Conservation (phyloP, 306 rosid genomes). For the Pueraria montana region DNA sequence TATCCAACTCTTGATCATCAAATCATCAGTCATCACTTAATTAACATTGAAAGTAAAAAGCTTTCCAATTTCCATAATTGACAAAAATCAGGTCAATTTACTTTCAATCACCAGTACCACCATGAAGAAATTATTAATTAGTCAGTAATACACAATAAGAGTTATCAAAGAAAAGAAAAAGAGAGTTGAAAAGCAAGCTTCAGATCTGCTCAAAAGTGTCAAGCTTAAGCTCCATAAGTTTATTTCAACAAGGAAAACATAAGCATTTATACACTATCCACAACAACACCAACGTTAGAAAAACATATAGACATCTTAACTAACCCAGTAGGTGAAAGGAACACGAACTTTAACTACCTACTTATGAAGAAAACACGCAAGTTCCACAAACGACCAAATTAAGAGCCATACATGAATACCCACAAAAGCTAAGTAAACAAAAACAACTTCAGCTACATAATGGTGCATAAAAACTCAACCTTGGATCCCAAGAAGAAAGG, state of each 20-base stretch:
- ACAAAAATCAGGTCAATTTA: constrained; percentile 27
- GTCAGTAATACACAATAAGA: neutral
- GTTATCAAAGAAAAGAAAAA: neutral
- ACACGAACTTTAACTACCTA: constrained; percentile 20
- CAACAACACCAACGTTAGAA: neutral
- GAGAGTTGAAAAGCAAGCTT: neutral
- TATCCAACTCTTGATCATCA: constrained; percentile 31
- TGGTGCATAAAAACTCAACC: constrained; percentile 3
- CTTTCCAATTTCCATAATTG: constrained; percentile 26
- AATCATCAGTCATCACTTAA: constrained; percentile 3
- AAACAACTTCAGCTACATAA: constrained; percentile 21
- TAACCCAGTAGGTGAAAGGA: constrained; percentile 1
- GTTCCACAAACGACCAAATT: constrained; percentile 5
- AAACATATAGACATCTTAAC: constrained; percentile 12
- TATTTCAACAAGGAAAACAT: neutral
- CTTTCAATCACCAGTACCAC: neutral
- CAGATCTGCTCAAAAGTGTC: constrained; percentile 44
- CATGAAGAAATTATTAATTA: too few relatives aligned
- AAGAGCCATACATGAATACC: neutral
- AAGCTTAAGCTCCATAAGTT: neutral
- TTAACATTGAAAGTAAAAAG: constrained; percentile 2
- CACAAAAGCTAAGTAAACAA: neutral
- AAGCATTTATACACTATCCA: constrained; percentile 17
- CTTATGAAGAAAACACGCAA: constrained; percentile 19
- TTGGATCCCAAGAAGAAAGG: constrained; percentile 12